phyloP scores from a whole-genome alignment of 148 eudicot genomes.

The Camellia granthamiana region DNA sequence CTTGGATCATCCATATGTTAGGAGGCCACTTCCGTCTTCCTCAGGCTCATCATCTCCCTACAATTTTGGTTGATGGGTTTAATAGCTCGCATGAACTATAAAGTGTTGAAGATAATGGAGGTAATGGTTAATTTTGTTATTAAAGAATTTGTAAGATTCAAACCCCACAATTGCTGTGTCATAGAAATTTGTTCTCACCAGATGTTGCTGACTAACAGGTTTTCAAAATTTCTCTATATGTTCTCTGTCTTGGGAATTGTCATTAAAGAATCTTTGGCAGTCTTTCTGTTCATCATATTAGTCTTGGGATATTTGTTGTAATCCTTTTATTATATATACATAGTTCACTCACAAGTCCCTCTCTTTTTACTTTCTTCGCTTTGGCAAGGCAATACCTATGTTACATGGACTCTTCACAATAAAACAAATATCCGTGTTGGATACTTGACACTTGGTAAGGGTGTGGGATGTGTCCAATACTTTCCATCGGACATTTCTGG shows the following conservation, averaged over 20 bases:
- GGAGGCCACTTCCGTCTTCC: slow-evolving; percentile 33
- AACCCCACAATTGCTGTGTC: neutral
- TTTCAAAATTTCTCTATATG: neutral
- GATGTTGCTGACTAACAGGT: neutral
- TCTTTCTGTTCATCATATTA: neutral
- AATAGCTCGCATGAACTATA: neutral
- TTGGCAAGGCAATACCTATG: neutral
- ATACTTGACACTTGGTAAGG: too few species aligned
- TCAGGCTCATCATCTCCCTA: slow-evolving; percentile 57
- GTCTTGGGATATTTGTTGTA: neutral
- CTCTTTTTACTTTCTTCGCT: neutral
- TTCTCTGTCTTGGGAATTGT: neutral
- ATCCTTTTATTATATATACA: neutral
- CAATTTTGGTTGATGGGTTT: slow-evolving; percentile 30
- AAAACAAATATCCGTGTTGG: too few species aligned
- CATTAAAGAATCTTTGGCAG: neutral
- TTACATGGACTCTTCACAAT: too few species aligned
- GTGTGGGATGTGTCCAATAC: too few species aligned
- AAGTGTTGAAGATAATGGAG: slow-evolving; percentile 5
- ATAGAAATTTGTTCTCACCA: neutral
- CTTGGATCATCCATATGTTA: slow-evolving; percentile 61
- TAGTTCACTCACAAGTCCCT: neutral
- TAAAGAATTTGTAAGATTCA: neutral
- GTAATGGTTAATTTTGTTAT: slow-evolving; percentile 7
- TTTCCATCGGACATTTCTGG: too few species aligned